Evolutionary conservation across 768 basidiomycete genomes (phyloP).

Genomic region (Mycena chlorophos): DNA sequence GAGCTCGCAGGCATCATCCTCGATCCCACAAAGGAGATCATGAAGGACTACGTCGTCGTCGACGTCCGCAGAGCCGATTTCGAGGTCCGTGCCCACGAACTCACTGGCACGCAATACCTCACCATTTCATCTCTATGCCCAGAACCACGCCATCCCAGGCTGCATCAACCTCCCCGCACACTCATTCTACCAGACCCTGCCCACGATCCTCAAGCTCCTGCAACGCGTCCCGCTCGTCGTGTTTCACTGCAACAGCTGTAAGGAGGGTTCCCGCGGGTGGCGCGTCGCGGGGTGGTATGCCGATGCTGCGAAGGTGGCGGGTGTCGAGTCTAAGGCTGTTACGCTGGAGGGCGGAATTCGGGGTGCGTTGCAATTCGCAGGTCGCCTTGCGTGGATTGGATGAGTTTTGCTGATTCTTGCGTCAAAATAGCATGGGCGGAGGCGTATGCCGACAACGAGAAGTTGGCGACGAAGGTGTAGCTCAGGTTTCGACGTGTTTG

Average conservation of each 20-base stretch:
- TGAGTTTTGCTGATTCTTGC: no score
- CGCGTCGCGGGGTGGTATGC: slow-evolving; percentile 14
- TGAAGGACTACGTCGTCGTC: slow-evolving; percentile 19
- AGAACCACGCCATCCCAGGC: slow-evolving; percentile 10
- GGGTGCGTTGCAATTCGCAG: not conserved
- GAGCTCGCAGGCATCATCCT: slow-evolving; percentile 9
- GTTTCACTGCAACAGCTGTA: slow-evolving; percentile 20
- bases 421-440: no score
- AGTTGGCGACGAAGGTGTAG: no score
- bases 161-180: slow-evolving; percentile 18
- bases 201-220: slow-evolving; percentile 11
- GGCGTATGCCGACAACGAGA: no score
- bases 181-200: slow-evolving; percentile 16
- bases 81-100: slow-evolving; percentile 6
- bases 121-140: not conserved
- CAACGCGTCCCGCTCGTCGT: slow-evolving; percentile 8
- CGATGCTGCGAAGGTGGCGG: slow-evolving; percentile 5
- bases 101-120: not conserved
- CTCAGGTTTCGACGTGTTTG: no score
- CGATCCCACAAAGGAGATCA: slow-evolving; percentile 2
- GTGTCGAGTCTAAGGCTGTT: slow-evolving; percentile 5
- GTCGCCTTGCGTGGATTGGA: no score
- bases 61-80: slow-evolving; percentile 19
- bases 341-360: slow-evolving; percentile 16
- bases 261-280: slow-evolving; percentile 8